Evolutionary conservation across 2,329 filamentous ascomycete genomes (phyloP).

Genomic region (Talaromyces sp.): DNA sequence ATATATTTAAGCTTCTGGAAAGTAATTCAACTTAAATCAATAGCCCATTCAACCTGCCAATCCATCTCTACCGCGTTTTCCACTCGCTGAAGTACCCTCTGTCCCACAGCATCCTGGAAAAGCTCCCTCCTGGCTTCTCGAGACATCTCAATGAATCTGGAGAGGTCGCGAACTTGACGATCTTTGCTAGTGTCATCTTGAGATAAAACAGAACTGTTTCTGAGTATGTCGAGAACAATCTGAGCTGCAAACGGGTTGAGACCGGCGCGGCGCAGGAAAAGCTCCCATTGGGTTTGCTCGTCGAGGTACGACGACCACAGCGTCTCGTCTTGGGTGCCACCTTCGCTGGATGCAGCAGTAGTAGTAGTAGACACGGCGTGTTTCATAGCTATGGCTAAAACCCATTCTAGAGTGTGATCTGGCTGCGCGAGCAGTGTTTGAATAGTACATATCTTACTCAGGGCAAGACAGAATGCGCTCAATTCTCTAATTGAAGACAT

Average conservation of each 20-base stretch:
- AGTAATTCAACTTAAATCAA: constrained; percentile 7
- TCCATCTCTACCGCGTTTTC: constrained; percentile 48
- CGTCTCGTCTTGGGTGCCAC: not conserved
- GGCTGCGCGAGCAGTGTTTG: constrained; percentile 3
- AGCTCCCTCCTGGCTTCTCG: constrained; percentile 42
- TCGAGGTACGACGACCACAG: constrained; percentile 35
- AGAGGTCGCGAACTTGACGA: constrained; percentile 32
- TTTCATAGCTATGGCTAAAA: constrained; percentile 8
- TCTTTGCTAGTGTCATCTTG: not conserved
- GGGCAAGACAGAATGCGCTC: constrained; percentile 1
- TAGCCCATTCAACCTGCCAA: constrained; percentile 39
- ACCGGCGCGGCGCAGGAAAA: constrained; percentile 61
- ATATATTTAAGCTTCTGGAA: not conserved
- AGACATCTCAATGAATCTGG: constrained; percentile 56
- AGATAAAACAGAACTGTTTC: constrained; percentile 7
- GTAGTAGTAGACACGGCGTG: not conserved
- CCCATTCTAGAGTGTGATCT: constrained; percentile 8
- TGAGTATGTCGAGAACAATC: constrained; percentile 46
- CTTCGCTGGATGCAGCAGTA: constrained; percentile 8
- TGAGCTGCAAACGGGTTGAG: constrained; percentile 71
- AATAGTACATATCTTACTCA: constrained; percentile 2
- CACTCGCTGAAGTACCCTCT: constrained; percentile 51
- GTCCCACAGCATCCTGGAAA: constrained; percentile 54
- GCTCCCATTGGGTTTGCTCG: constrained; percentile 63
- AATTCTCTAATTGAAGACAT: constrained; percentile 5